Conservation (phyloP, 352 stramenopile species). For the Pythium rishiriense region DNA sequence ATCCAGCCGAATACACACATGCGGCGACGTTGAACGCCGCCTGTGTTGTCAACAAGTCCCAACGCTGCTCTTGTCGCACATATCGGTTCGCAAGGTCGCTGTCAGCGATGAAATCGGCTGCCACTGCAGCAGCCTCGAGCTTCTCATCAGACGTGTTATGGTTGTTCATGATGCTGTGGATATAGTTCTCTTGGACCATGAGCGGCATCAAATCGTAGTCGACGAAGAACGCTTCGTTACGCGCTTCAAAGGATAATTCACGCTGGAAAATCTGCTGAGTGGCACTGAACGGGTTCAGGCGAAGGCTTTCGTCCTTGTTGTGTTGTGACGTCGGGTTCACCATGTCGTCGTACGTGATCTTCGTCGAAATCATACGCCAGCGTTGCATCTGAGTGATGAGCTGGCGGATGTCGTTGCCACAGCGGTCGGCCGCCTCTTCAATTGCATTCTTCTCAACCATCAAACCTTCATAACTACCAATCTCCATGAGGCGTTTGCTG, state of each 20-base stretch:
- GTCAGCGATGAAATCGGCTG: slow-evolving; percentile 91
- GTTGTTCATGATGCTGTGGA: slow-evolving; percentile 83
- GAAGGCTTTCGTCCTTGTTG: slow-evolving; percentile 93
- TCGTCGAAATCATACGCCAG: slow-evolving; percentile 86
- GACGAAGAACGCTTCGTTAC: slow-evolving; percentile 98
- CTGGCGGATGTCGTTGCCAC: slow-evolving; percentile 98
- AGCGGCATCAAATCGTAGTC: slow-evolving; percentile 98
- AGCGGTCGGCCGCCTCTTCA: slow-evolving; percentile 95
- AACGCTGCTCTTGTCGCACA: slow-evolving; percentile 89
- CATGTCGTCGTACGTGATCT: slow-evolving; percentile 86
- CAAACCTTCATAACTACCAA: slow-evolving; percentile 90
- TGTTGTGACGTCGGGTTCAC: slow-evolving; percentile 75
- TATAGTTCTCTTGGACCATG: slow-evolving; percentile 93
- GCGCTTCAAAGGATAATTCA: slow-evolving; percentile 70
- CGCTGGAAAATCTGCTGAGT: slow-evolving; percentile 92
- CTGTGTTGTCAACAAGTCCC: slow-evolving; percentile 93
- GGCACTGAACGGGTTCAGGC: slow-evolving; percentile 95
- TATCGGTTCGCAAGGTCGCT: slow-evolving; percentile 82
- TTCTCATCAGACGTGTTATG: slow-evolving; percentile 65
- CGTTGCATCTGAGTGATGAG: slow-evolving; percentile 97
- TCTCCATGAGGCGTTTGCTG: slow-evolving; percentile 90
- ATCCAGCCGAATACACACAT: slow-evolving; percentile 77
- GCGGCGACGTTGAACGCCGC: slow-evolving; percentile 90
- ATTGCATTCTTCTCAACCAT: slow-evolving; percentile 95
- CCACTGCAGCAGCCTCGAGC: slow-evolving; percentile 81